A percentile compares a stretch with the other conserved stretches of the same genome.
Conservation (phyloP, 139 green algal species). For the Tetradesmus lagerheimii region DNA sequence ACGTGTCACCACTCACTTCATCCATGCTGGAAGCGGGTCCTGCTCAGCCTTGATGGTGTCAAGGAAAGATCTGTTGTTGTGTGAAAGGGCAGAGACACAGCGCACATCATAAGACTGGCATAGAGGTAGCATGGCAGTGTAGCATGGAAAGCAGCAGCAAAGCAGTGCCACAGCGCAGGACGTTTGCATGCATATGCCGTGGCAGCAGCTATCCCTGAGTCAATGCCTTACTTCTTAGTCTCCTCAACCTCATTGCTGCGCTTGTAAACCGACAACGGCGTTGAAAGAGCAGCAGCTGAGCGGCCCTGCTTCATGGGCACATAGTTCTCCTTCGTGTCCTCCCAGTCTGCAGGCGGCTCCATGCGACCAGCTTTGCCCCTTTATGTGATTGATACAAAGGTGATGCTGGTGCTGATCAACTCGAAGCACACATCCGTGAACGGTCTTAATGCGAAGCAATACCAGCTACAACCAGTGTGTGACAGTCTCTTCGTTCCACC, state of each 20-base stretch:
- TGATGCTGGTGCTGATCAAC: background rate
- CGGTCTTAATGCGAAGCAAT: background rate
- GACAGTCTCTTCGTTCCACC: no score
- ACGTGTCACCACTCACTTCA: background rate
- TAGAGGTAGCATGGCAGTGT: background rate
- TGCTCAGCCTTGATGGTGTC: slow-evolving; percentile 19
- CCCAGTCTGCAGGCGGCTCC: slow-evolving; percentile 64
- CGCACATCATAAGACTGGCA: background rate
- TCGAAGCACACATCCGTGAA: background rate
- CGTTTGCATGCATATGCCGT: background rate
- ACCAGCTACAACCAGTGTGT: background rate
- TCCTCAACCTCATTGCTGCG: slow-evolving; percentile 45
- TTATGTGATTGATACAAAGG: no score
- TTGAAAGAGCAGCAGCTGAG: slow-evolving; percentile 58
- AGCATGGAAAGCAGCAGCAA: background rate
- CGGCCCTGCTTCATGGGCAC: slow-evolving; percentile 80
- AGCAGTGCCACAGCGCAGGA: background rate
- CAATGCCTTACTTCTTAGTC: slow-evolving; percentile 34
- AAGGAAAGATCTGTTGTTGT: background rate
- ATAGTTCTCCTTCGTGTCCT: slow-evolving; percentile 91
- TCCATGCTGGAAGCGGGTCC: slow-evolving; percentile 44
- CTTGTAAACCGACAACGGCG: slow-evolving; percentile 17
- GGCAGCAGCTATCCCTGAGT: background rate
- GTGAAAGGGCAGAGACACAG: background rate
- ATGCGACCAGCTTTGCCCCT: background rate